A percentile compares a stretch with the other conserved stretches of the same genome.
phyloP scores from a whole-genome alignment of 192 early-diverging fungal species.

The Mortierella antarctica region DNA sequence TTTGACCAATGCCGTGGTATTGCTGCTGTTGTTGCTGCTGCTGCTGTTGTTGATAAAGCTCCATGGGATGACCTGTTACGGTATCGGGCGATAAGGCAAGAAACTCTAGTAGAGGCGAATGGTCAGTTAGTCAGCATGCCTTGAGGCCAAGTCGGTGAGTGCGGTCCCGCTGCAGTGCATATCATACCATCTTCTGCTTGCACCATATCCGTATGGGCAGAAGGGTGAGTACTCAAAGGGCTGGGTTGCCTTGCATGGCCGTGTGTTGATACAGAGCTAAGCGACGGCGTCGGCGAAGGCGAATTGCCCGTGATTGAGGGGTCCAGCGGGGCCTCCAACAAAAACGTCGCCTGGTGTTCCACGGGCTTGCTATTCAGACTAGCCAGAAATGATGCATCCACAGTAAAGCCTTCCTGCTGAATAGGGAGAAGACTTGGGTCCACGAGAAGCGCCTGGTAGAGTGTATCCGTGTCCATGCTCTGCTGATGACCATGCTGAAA shows the following conservation, averaged over 20 bases:
- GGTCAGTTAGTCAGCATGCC: not conserved
- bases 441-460: not conserved
- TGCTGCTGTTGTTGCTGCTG: slow-evolving; percentile 5
- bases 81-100: slow-evolving; percentile 16
- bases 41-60: slow-evolving; percentile 5
- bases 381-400: slow-evolving; percentile 8
- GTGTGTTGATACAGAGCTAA: not conserved
- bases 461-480: not conserved
- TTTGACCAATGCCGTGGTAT: not conserved
- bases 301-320: not conserved
- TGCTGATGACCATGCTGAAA: slow-evolving; percentile 5
- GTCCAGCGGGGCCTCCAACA: not conserved
- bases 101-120: slow-evolving; percentile 11
- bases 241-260: slow-evolving; percentile 16
- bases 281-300: slow-evolving; percentile 19
- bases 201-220: slow-evolving; percentile 22
- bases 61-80: slow-evolving; percentile 1
- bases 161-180: not conserved
- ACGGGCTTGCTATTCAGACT: not conserved
- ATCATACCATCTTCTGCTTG: slow-evolving; percentile 36
- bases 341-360: not conserved
- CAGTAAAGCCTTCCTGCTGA: not conserved
- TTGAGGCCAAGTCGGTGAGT: not conserved
- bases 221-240: slow-evolving; percentile 15
- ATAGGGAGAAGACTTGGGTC: slow-evolving; percentile 6